A percentile compares a stretch with the other conserved stretches of the same genome.
Evolutionary conservation across 2,329 filamentous ascomycete species (phyloP).

Genomic region (Aspergillus novofumigatus): DNA sequence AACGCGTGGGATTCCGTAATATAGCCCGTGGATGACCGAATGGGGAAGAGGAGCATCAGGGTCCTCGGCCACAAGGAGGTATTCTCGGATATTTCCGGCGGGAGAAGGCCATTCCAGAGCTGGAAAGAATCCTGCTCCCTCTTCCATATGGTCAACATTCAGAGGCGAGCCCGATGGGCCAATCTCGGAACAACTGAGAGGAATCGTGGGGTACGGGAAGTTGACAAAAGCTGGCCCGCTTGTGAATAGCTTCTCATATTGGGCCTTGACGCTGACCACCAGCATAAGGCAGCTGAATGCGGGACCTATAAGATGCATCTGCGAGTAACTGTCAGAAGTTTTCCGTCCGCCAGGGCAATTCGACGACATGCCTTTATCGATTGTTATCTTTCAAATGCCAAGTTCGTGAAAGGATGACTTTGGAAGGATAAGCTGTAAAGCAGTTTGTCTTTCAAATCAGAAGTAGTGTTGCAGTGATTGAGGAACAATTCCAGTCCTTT

Average conservation of each 20-base stretch:
- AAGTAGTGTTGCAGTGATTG: not conserved
- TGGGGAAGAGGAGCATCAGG: slow-evolving; percentile 45
- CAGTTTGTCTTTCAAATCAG: not conserved
- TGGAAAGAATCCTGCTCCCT: slow-evolving; percentile 40
- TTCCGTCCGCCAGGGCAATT: not conserved
- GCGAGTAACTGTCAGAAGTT: not conserved
- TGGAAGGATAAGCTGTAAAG: not conserved
- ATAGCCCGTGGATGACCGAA: slow-evolving; percentile 46
- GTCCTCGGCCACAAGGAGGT: slow-evolving; percentile 47
- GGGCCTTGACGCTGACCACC: slow-evolving; percentile 13
- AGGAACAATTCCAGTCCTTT: not conserved
- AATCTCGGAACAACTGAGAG: slow-evolving; percentile 20
- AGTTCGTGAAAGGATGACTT: not conserved
- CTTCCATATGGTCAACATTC: slow-evolving; percentile 35
- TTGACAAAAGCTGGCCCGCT: slow-evolving; percentile 19
- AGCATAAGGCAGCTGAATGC: slow-evolving; percentile 14
- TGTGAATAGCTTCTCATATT: slow-evolving; percentile 24
- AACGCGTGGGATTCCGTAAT: slow-evolving; percentile 37
- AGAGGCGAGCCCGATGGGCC: slow-evolving; percentile 30
- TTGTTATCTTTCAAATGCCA: not conserved
- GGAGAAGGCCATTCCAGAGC: slow-evolving; percentile 39
- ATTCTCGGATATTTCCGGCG: slow-evolving; percentile 38
- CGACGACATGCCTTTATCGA: not conserved
- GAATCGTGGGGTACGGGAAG: slow-evolving; percentile 16
- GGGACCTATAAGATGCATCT: slow-evolving; percentile 19